Evolutionary conservation across 345 rosid genomes (phyloP).

Genomic region (Gossypium stocksii): DNA sequence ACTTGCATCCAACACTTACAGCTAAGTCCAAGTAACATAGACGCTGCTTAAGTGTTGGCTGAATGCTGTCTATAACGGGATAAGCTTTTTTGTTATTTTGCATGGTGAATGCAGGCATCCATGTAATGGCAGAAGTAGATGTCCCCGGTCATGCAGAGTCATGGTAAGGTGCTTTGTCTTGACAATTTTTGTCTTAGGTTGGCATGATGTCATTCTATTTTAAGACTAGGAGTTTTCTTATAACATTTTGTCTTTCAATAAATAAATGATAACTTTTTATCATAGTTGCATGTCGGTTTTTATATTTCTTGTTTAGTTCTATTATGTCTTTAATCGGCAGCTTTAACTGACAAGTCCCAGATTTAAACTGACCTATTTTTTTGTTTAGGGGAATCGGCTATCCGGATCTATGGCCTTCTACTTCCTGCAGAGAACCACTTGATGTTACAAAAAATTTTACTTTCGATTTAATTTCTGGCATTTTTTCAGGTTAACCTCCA

Average conservation of each 20-base stretch:
- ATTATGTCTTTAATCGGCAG: not conserved
- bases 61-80: not conserved
- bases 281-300: not conserved
- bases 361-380: constrained; percentile 20
- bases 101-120: constrained; percentile 57
- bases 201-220: not conserved
- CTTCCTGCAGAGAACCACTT: constrained; percentile 90
- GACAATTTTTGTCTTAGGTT: constrained; percentile 1
- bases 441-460: constrained; percentile 78
- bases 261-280: not conserved
- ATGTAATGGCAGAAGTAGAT: constrained; percentile 92
- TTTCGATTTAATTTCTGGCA: constrained; percentile 79
- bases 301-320: not conserved
- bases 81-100: constrained; percentile 7
- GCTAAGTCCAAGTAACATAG: not conserved
- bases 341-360: not conserved
- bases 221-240: not conserved
- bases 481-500: constrained; percentile 55
- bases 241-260: not conserved
- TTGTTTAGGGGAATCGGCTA: constrained; percentile 83
- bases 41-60: not conserved
- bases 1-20: not conserved
- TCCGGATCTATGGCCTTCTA: constrained; percentile 91
- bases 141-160: constrained; percentile 98
- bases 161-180: constrained; percentile 44